Evolutionary conservation across 1,139 yeast species (phyloP).

Genomic region (Pneumocystis wakefieldiae): DNA sequence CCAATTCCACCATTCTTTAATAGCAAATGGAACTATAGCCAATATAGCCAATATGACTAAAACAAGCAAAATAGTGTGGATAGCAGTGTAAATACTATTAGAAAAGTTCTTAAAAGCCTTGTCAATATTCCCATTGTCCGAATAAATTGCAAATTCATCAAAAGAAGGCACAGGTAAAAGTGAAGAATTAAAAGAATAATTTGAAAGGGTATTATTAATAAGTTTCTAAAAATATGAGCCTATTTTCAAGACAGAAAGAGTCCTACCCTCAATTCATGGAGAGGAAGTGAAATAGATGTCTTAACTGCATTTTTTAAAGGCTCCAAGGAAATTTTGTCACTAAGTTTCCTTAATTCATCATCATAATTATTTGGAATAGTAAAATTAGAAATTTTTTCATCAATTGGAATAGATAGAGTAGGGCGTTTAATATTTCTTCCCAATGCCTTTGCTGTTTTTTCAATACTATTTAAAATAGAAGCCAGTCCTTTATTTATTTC

Average conservation of each 20-base stretch:
- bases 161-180: constrained; percentile 20
- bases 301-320: constrained; percentile 39
- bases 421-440: constrained; percentile 28
- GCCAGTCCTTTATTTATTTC: constrained; percentile 38
- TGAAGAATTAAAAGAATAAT: constrained; percentile 13
- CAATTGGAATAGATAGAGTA: constrained; percentile 39
- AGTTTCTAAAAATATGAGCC: constrained; percentile 1
- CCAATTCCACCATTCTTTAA: constrained; percentile 39
- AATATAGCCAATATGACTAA: constrained; percentile 29
- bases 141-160: constrained; percentile 17
- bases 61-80: constrained; percentile 29
- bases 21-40: constrained; percentile 31
- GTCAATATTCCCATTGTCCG: constrained; percentile 16
- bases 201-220: constrained; percentile 10
- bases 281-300: constrained; percentile 36
- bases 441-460: constrained; percentile 40
- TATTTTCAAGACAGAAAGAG: background rate
- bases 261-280: constrained; percentile 31
- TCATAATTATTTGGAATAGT: constrained; percentile 50
- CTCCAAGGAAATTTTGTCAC: constrained; percentile 26
- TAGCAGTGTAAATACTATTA: constrained; percentile 23
- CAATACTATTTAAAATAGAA: constrained; percentile 27
- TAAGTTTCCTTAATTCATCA: constrained; percentile 34
- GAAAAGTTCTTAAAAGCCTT: constrained; percentile 25
- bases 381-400: constrained; percentile 40